Evolutionary conservation across 768 basidiomycete genomes (phyloP).

Genomic region (Mycena latifolia): DNA sequence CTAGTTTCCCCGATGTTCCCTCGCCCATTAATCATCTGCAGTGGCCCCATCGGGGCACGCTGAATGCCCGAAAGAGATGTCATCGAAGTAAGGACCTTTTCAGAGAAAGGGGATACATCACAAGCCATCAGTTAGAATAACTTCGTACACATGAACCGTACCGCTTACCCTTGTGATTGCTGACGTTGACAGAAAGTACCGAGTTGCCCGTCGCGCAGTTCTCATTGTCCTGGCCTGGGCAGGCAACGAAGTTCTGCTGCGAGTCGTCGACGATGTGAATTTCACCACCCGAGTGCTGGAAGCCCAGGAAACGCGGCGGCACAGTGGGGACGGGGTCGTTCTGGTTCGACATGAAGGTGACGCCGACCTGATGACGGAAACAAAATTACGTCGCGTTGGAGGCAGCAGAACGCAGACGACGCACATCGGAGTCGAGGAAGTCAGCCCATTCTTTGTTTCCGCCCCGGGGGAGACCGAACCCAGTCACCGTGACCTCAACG

Average conservation of each 20-base stretch:
- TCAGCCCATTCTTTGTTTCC: constrained; percentile 60
- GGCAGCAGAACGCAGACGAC: neutral
- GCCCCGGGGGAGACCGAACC: constrained; percentile 58
- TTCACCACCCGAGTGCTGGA: constrained; percentile 51
- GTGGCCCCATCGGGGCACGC: constrained; percentile 15
- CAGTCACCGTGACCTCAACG: constrained; percentile 46
- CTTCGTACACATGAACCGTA: no score
- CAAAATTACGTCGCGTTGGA: neutral
- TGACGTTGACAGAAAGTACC: neutral
- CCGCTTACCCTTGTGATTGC: constrained; percentile 40
- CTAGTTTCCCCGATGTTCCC: neutral
- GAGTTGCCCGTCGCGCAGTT: constrained; percentile 16
- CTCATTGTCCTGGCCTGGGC: constrained; percentile 55
- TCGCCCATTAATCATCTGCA: neutral
- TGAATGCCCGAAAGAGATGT: constrained; percentile 43
- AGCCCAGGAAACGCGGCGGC: constrained; percentile 50
- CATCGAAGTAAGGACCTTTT: constrained; percentile 45
- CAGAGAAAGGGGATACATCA: no score
- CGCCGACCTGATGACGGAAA: constrained; percentile 37
- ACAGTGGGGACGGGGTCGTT: constrained; percentile 55
- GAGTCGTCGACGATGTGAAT: constrained; percentile 48
- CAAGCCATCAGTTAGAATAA: no score
- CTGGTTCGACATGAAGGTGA: constrained; percentile 51
- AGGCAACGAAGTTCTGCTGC: constrained; percentile 46
- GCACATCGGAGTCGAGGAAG: constrained; percentile 51